Evolutionary conservation across 169 alveolate genomes (phyloP).

Genomic region (Cryptosporidium parvum): DNA sequence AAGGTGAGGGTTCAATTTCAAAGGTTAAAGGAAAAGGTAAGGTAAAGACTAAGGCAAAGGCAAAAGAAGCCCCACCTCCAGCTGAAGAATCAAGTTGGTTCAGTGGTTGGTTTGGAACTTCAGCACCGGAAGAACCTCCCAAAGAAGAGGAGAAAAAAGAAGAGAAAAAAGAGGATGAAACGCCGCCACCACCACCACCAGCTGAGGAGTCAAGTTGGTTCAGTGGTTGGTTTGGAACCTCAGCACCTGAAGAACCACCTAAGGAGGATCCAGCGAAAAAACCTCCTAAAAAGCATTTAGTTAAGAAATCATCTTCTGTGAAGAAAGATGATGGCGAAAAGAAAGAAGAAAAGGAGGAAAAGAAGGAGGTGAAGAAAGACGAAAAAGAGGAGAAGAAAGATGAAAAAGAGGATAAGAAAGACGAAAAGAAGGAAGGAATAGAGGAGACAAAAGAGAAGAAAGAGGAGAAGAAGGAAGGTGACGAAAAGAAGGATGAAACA

Average conservation of each 20-base stretch:
- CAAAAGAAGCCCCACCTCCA: constrained; percentile 20
- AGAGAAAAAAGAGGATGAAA: background rate
- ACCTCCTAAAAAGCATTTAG: constrained; percentile 9
- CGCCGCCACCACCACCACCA: background rate
- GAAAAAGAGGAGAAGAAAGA: background rate
- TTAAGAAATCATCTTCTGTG: constrained; percentile 1
- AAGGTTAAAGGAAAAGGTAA: constrained; percentile 50
- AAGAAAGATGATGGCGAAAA: background rate
- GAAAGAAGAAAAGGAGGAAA: background rate
- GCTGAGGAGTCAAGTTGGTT: constrained; percentile 45
- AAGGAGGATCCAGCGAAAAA: constrained; percentile 64
- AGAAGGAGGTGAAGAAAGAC: background rate
- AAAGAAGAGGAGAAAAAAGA: constrained; percentile 23
- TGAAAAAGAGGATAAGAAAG: background rate
- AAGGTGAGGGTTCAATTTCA: constrained; percentile 15
- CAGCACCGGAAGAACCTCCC: background rate
- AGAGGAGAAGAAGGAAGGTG: background rate
- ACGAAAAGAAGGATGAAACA: background rate
- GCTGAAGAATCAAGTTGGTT: constrained; percentile 57
- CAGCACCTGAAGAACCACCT: background rate
- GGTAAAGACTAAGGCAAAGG: background rate
- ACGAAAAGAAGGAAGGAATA: background rate
- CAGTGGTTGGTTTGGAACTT: constrained; percentile 46
- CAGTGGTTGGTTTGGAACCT: constrained; percentile 45
- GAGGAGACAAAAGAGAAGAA: background rate